Conservation (phyloP, 148 eudicot genomes). For the Euryodendron excelsum region DNA sequence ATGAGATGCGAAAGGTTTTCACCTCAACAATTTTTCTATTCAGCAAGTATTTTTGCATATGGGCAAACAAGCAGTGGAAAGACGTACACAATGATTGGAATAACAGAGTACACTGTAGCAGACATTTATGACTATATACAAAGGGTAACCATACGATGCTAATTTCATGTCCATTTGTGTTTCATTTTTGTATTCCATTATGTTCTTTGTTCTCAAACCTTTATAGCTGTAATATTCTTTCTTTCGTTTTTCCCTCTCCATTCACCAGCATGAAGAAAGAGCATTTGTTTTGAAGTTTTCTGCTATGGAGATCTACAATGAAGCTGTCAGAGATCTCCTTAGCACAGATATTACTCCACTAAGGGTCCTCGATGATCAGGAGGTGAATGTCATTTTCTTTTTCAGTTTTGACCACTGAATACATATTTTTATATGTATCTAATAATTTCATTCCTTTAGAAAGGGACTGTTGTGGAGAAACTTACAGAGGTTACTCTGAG, state of each 20-base stretch:
- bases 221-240: neutral
- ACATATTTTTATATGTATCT: conserved; percentile 14
- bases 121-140: conserved; percentile 65
- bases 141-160: conserved; percentile 29
- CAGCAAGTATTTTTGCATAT: conserved; percentile 86
- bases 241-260: neutral
- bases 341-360: conserved; percentile 63
- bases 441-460: conserved; percentile 32
- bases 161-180: neutral
- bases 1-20: neutral
- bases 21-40: neutral
- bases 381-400: conserved; percentile 40
- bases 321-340: conserved; percentile 86
- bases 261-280: conserved; percentile 57
- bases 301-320: conserved; percentile 89
- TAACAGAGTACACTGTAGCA: conserved; percentile 57
- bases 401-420: too few species aligned
- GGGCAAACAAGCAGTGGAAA: conserved; percentile 97
- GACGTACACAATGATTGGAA: conserved; percentile 79
- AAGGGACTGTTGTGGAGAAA: conserved; percentile 90
- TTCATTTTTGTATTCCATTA: neutral
- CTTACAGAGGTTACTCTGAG: conserved; percentile 65
- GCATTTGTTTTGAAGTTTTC: conserved; percentile 76
- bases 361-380: conserved; percentile 93
- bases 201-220: neutral